phyloP scores from a whole-genome alignment of 1,284 basidiomycete species.

The Vanrija pseudolonga region DNA sequence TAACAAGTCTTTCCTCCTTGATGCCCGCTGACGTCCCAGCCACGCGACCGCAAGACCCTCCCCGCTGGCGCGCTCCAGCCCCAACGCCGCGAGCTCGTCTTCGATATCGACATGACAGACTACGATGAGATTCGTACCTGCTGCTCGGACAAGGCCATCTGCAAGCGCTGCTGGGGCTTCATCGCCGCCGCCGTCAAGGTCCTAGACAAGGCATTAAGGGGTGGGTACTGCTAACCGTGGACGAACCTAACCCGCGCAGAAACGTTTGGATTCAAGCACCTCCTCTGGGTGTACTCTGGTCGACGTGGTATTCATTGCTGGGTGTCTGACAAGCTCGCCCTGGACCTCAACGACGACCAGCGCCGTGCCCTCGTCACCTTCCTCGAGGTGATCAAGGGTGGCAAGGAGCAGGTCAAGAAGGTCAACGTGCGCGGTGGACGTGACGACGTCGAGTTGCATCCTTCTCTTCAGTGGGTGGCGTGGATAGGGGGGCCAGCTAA shows the following conservation, averaged over 20 bases:
- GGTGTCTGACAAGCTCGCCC: constrained; percentile 86
- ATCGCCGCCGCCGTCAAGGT: constrained; percentile 90
- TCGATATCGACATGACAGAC: constrained; percentile 99
- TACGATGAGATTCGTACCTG: constrained; percentile 96
- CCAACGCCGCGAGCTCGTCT: constrained; percentile 85
- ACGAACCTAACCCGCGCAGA: constrained; percentile 29
- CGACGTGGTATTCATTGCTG: constrained; percentile 97
- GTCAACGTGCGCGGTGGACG: constrained; percentile 61
- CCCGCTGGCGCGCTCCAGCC: constrained; percentile 73
- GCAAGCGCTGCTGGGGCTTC: constrained; percentile 89
- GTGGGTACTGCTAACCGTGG: constrained; percentile 44
- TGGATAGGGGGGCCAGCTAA: constrained; percentile 1
- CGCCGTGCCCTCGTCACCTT: constrained; percentile 80
- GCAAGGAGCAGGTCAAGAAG: constrained; percentile 78
- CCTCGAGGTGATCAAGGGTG: constrained; percentile 79
- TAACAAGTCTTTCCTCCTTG: too few species aligned
- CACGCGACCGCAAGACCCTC: constrained; percentile 84
- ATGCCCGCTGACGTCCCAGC: constrained; percentile 54
- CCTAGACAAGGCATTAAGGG: constrained; percentile 71
- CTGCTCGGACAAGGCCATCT: constrained; percentile 88
- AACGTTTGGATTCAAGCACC: constrained; percentile 71
- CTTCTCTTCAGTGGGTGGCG: constrained; percentile 62
- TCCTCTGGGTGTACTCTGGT: constrained; percentile 98
- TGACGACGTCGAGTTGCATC: constrained; percentile 59
- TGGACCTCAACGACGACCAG: constrained; percentile 87